phyloP scores from a whole-genome alignment of 768 basidiomycete genomes.

The Mycena galericulata region DNA sequence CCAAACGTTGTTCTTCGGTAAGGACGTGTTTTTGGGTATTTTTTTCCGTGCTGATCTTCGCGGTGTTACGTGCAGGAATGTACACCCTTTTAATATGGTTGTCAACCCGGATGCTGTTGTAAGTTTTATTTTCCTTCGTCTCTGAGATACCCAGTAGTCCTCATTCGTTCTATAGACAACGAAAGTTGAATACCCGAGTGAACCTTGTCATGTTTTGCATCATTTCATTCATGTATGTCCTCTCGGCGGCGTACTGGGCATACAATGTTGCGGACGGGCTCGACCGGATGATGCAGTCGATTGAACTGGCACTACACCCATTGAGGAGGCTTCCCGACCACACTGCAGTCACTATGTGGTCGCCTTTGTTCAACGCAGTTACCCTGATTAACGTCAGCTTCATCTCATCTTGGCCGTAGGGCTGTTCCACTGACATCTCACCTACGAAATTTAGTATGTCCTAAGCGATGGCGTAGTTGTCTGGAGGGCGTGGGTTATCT shows the following conservation, averaged over 20 bases:
- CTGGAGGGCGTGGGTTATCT: conserved; percentile 26
- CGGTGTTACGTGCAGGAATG: not conserved
- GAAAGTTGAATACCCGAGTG: conserved; percentile 1
- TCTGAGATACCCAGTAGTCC: no score
- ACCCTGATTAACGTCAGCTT: not conserved
- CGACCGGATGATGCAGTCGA: not conserved
- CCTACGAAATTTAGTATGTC: not conserved
- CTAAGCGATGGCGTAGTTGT: conserved; percentile 21
- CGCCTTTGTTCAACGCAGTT: not conserved
- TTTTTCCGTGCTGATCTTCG: no score
- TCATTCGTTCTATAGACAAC: no score
- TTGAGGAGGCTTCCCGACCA: no score
- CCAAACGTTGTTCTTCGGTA: no score
- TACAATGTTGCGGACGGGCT: not conserved
- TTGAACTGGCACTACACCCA: not conserved
- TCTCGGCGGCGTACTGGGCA: not conserved
- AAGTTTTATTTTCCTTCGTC: not conserved
- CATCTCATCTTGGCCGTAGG: not conserved
- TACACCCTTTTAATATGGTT: conserved; percentile 14
- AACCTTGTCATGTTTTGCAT: conserved; percentile 11
- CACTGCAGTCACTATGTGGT: not conserved
- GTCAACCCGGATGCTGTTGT: conserved; percentile 30
- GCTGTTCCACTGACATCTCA: not conserved
- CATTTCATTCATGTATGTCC: conserved; percentile 15
- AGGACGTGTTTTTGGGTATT: no score